Percentiles rank a stretch among this genome's conserved stretches.
Conservation (phyloP, 345 rosid species). For the Citrus unshiu region DNA sequence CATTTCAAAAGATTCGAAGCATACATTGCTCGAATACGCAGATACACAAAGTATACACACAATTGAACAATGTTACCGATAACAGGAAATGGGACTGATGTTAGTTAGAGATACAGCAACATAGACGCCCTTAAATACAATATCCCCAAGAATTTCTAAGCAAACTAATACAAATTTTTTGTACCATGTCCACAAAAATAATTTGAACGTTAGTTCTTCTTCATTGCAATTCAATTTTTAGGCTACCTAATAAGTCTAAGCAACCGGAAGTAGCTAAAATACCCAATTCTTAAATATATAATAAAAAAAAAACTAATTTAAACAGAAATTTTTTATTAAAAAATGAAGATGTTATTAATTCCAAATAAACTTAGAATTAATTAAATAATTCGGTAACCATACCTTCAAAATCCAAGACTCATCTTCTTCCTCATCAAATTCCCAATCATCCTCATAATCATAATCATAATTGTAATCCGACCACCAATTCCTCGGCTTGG, state of each 20-base stretch:
- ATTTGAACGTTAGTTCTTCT: background rate
- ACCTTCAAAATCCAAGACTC: conserved; percentile 71
- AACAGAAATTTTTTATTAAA: background rate
- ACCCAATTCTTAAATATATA: no score
- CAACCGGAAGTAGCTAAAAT: no score
- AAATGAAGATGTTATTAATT: no score
- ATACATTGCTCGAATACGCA: no score
- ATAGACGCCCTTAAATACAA: background rate
- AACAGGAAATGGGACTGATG: no score
- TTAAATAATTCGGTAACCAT: background rate
- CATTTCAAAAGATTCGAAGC: no score
- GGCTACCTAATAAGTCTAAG: no score
- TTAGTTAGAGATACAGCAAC: no score
- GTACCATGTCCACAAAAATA: background rate
- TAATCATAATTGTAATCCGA: background rate
- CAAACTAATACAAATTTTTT: background rate
- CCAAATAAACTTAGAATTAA: background rate
- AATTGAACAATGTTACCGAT: no score
- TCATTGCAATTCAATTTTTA: no score
- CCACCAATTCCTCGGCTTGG: conserved; percentile 26
- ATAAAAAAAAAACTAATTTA: background rate
- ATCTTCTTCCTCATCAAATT: conserved; percentile 29
- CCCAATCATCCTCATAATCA: conserved; percentile 16
- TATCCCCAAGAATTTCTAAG: background rate
- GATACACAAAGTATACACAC: no score